Evolutionary conservation across 192 early-diverging fungal species (phyloP), one percentile per base, ranked within the genome.

Genomic region (Coemansia sp.): DNA sequence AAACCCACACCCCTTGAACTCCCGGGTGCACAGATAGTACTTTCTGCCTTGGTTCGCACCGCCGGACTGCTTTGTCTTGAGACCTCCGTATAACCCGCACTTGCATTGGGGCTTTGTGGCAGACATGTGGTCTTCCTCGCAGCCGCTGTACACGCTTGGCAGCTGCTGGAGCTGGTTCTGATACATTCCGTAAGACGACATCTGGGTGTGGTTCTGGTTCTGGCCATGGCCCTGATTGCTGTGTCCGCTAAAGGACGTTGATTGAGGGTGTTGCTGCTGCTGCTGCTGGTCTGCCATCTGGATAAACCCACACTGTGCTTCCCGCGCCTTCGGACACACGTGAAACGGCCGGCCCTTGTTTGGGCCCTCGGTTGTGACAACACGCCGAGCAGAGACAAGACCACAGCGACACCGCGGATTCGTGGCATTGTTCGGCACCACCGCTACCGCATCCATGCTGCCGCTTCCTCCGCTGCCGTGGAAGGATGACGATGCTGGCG

Each of bases 331-430:
- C 13, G 76, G 62, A 50, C 88, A 89, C 5, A 45, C 75, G 46
- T 67, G 86, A 55, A 89, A 89, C 9, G 78, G 37, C 16, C 86
- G 80, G n/a, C 85, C 86, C 68, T 86, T 84, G 72, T 89, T 89
- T 40, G 81, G 70, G 0, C 84, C 81, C 20, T 87, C 86, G 38
- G 86, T 86, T 0, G 56, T 57, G 11, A 80, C 80, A 6, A 74
- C 64, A 39, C 83, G 70, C 44, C 77, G 75, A 5, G 76, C 69
- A 4, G 86, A 77, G 0, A 63, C 62, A 10, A 65, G 66, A n/a
- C 75, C 67, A 46, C 85, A 84, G 20, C 71, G 64, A 58, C 87
- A 89, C 58, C 64, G 32, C 45, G 85, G 77, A 8, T 49, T 64
- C 25, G 54, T 48, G 6, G 69, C 4, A 32, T 32, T 32, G 32